These are phyloP conservation scores for Paracoccidioides brasiliensis DNA, from an alignment of 2,329 filamentous ascomycete genomes.

Conservation along the genomic window DNA sequence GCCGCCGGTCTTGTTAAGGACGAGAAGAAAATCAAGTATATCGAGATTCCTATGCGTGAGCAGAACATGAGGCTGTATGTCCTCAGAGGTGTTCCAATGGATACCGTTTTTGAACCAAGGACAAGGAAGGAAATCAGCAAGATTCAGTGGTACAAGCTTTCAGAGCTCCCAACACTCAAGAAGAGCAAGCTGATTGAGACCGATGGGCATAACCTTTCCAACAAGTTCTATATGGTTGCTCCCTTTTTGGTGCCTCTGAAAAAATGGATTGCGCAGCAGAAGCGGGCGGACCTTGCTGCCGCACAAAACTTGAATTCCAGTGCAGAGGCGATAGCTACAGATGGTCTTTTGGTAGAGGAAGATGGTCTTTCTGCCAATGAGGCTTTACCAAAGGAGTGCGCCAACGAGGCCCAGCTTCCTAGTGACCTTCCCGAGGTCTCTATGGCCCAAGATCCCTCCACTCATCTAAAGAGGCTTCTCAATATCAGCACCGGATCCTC, in stretches of 20 bases:
- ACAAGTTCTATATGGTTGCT: slow-evolving; percentile 97
- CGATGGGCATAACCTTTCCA: slow-evolving; percentile 29
- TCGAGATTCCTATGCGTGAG: slow-evolving; percentile 80
- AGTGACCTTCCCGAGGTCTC: slow-evolving; percentile 32
- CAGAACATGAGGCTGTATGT: slow-evolving; percentile 90
- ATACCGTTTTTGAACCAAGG: slow-evolving; percentile 75
- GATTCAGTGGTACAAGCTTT: slow-evolving; percentile 87
- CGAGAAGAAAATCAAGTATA: slow-evolving; percentile 61
- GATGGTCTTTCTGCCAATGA: slow-evolving; percentile 8
- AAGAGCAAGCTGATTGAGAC: slow-evolving; percentile 43
- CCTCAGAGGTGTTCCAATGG: slow-evolving; percentile 75
- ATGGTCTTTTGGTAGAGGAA: slow-evolving; percentile 13
- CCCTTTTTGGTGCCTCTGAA: slow-evolving; percentile 77
- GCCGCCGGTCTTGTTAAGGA: slow-evolving; percentile 63
- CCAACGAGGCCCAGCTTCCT: slow-evolving; percentile 15
- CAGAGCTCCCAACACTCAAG: slow-evolving; percentile 70
- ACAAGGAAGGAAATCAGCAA: slow-evolving; percentile 97
- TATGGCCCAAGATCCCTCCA: slow-evolving; percentile 32
- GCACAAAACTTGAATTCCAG: slow-evolving; percentile 24
- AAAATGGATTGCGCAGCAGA: slow-evolving; percentile 81
- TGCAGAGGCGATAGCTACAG: slow-evolving; percentile 42
- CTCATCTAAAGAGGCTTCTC: slow-evolving; percentile 39
- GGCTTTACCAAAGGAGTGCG: slow-evolving; percentile 11
- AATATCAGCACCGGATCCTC: slow-evolving; percentile 23
- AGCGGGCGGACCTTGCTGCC: slow-evolving; percentile 48